Evolutionary conservation across 805 yeast genomes (phyloP), one percentile per base, ranked within the genome.

Genomic region (Yamadazyma akitaensis): DNA sequence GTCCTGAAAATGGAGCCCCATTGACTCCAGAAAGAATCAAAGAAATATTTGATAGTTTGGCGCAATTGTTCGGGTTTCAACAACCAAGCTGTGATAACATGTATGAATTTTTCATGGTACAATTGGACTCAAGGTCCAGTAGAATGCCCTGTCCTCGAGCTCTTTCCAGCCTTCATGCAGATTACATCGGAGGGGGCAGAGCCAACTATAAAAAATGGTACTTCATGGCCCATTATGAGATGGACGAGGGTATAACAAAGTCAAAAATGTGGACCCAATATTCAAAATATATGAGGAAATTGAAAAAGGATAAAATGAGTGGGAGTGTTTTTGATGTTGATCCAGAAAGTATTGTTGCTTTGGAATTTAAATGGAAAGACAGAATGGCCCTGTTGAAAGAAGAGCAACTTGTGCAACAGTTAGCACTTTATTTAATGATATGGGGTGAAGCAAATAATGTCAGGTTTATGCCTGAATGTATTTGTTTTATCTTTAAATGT

Each of bases 191-290:
- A 0, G 97, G 98, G 14, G 88, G 83, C 42, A 73, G 82, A 49
- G 79, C 97, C 3, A 92, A 92, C 65, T 92, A 84, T 65, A 79
- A 84, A 59, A 89, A 87, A 64, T 92, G 98, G 98, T 89, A 82
- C 63, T 87, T 91, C 65, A 88, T 95, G 38, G 88, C 96, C 8
- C 88, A 84, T 64, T 68, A 85, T 32, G 90, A 84, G 53, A 65
- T 85, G 40, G 96, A 90, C 65, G 85, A 80, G 45, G 84, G 79
- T 7, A 16, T 52, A 12, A 18, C 21, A 3, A 43, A 44, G 71
- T 11, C 39, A 2, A 31, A 51, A 26, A 40, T 48, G 11, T 51
- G 54, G 54, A 10, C 34, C 10, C 14, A 72, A 45, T 67, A 44
- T 34, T 40, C 43, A 13, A 44, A 49, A 17, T 44, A 42, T 44